Conservation (phyloP, 129 eudicot genomes). For the Flaveria robusta region DNA sequence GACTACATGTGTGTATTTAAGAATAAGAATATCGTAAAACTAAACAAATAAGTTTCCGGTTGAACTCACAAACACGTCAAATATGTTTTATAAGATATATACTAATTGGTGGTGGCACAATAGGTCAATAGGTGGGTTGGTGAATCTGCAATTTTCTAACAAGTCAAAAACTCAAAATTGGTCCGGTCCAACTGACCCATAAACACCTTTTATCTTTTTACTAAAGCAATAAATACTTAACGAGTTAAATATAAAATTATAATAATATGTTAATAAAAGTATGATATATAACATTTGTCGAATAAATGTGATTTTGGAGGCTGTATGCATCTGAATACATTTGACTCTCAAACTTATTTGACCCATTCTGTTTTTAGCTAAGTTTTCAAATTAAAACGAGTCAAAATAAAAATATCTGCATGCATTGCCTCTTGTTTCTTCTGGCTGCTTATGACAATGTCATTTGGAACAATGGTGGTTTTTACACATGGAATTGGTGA, state of each 20-base stretch:
- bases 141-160: not conserved
- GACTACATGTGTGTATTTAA: not conserved
- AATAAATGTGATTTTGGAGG: not conserved
- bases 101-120: not conserved
- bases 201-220: not conserved
- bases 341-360: not conserved
- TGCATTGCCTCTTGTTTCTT: constrained; percentile 2
- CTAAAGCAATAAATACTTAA: not conserved
- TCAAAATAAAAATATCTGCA: not conserved
- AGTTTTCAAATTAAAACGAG: not conserved
- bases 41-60: not conserved
- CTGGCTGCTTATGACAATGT: constrained; percentile 9
- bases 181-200: not conserved
- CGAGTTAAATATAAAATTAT: not conserved
- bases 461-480: not conserved
- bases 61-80: not conserved
- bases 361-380: not conserved
- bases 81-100: not conserved
- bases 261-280: not conserved
- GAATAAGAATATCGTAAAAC: not conserved
- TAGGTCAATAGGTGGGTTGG: not conserved
- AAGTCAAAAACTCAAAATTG: not conserved
- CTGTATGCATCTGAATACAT: not conserved
- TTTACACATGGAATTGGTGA: constrained; percentile 1
- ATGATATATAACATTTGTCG: not conserved